Conservation (phyloP, 2,329 filamentous ascomycete species). For the Gyromitra esculenta region DNA sequence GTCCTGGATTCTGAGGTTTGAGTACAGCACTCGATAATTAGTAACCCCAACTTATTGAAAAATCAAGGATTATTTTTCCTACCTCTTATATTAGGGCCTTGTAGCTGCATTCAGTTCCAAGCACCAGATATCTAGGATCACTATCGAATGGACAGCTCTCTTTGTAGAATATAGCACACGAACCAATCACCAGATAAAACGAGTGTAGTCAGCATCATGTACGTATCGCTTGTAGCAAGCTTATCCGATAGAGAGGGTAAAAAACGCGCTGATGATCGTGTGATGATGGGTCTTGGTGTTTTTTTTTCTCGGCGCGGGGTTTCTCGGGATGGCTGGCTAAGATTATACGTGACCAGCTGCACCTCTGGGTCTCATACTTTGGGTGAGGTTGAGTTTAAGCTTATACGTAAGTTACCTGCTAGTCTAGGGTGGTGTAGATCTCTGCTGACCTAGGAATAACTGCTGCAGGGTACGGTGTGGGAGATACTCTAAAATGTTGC, state of each 20-base stretch:
- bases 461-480: not conserved
- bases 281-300: conserved; percentile 24
- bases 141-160: conserved; percentile 21
- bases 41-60: not conserved
- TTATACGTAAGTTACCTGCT: conserved; percentile 25
- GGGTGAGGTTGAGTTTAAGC: conserved; percentile 48
- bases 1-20: not conserved
- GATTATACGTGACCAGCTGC: conserved; percentile 3
- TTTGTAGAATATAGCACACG: not conserved
- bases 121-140: not conserved
- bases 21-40: not conserved
- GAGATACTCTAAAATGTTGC: not conserved
- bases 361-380: conserved; percentile 15
- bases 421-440: conserved; percentile 6
- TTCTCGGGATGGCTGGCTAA: conserved; percentile 4
- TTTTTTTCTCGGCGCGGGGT: conserved; percentile 28
- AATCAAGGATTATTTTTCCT: conserved; percentile 13
- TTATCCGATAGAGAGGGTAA: not conserved
- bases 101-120: not conserved
- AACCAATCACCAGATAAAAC: not conserved
- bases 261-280: conserved; percentile 15
- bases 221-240: not conserved
- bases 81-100: not conserved
- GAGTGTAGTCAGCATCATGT: conserved; percentile 2
- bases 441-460: conserved; percentile 24